Conservation (phyloP, 768 basidiomycete genomes). For the Pisolithus albus region DNA sequence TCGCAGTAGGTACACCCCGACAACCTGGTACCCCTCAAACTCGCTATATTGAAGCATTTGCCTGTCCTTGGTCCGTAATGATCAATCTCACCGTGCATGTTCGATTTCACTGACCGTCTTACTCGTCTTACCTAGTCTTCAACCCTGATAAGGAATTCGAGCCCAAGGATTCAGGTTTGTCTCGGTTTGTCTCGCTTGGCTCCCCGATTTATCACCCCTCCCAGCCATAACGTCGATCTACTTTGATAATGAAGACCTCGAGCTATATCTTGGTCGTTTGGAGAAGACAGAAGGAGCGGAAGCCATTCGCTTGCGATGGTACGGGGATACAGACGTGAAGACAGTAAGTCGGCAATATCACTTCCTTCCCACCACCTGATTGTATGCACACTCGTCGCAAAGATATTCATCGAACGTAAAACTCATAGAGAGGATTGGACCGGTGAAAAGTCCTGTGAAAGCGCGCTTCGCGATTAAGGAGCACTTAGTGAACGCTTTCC, state of each 20-base stretch:
- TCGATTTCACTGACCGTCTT: constrained; percentile 4
- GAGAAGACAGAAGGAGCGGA: constrained; percentile 99
- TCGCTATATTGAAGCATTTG: constrained; percentile 86
- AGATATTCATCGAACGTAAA: constrained; percentile 87
- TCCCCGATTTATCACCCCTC: constrained; percentile 2
- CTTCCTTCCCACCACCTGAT: background rate
- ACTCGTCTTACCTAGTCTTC: constrained; percentile 55
- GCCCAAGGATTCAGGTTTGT: constrained; percentile 65
- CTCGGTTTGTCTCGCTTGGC: background rate
- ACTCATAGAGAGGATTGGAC: constrained; percentile 99
- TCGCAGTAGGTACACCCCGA: constrained; percentile 72
- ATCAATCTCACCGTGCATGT: background rate
- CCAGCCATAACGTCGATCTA: constrained; percentile 94
- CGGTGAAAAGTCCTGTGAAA: constrained; percentile 97
- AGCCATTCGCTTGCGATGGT: constrained; percentile 95
- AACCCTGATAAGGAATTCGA: constrained; percentile 92
- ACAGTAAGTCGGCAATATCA: constrained; percentile 44
- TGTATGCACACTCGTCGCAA: background rate
- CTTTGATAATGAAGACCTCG: constrained; percentile 92
- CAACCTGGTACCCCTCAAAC: constrained; percentile 87
- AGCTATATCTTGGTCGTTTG: constrained; percentile 90
- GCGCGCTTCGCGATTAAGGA: constrained; percentile 95
- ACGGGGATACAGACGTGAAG: constrained; percentile 79
- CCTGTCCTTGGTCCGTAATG: constrained; percentile 77
- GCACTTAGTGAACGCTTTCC: constrained; percentile 84